Base-by-base conservation (phyloP, 1,284 basidiomycete species). In the Ganoderma sinense region DNA sequence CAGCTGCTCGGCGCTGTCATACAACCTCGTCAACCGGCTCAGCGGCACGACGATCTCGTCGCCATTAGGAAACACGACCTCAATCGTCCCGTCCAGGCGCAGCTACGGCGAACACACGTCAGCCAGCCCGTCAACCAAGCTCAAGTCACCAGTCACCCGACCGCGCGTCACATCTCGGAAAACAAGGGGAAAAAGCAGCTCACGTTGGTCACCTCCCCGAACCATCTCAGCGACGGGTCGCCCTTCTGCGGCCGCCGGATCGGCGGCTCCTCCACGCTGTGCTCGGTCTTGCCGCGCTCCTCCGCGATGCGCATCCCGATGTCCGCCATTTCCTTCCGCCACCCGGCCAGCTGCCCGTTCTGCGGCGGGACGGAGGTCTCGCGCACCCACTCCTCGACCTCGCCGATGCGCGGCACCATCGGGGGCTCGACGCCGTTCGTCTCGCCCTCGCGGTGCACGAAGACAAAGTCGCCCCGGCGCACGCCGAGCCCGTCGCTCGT, bases 381-480 rank as follows among this genome's bases (percentile, higher is more conserved):
- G 60, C 89, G 87, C 29, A 93, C 90, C 91, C 93, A 94, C 36
- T 85, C 80, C 78, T 95, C 94, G 33, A 94, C 79, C 79, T 95
- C 94, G 39, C 94, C 94, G 48, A 96, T 91, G 65, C 86, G 85
- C 6, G 94, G 93, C 60, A 96, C 90, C 70, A 85, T 82, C 2
- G 93, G 92, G 14, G 82, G 78, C 48, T 84, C 78, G 41, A 86
- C 86, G n/a, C 93, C 93, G 76, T 95, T 96, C 18, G 87, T 90
- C 39, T 84, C 82, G 23, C 87, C 89, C 71, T 86, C 84, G 10
- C 82, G 82, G 79, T 94, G 91, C 66, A 97, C 85, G 73, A 98
- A 91, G 20, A 98, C 95, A 69, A 91, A 89, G 76, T 97, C 94
- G 14, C 95, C 94, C 29, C 94, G 87, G 61, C 90, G 88, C 33